These are phyloP conservation scores for Pseudoscleropodium purum DNA, from an alignment of 225 moss, liverwort and hornwort species.

Conservation along the genomic window DNA sequence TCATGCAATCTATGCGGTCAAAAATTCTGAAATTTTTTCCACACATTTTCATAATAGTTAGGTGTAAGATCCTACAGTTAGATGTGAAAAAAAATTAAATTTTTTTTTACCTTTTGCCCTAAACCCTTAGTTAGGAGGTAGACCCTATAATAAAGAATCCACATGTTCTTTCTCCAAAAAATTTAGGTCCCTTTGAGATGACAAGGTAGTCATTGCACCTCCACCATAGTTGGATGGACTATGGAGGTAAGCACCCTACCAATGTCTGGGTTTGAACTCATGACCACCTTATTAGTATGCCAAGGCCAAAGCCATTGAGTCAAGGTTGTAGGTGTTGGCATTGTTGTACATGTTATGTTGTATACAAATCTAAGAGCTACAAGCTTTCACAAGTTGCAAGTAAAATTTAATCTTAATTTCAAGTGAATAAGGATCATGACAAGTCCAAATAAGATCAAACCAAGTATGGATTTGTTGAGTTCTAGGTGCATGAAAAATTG, in stretches of 20 bases:
- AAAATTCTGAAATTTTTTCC: too few relatives aligned
- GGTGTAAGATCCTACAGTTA: too few relatives aligned
- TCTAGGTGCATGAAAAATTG: not conserved
- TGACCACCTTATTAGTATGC: fast-evolving
- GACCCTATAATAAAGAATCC: fast-evolving
- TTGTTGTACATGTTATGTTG: not conserved
- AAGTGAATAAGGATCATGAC: fast-evolving
- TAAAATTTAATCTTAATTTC: not conserved
- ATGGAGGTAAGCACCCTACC: not conserved
- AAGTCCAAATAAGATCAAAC: not conserved
- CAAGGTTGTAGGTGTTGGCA: fast-evolving
- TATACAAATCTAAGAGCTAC: fast-evolving
- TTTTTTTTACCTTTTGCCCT: too few relatives aligned
- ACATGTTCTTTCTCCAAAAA: fast-evolving
- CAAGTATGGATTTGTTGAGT: not conserved
- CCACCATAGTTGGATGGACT: not conserved
- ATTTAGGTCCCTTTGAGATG: not conserved
- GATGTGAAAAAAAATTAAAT: too few relatives aligned
- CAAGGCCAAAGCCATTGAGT: not conserved
- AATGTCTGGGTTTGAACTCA: fast-evolving
- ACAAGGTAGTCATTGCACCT: not conserved
- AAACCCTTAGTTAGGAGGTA: fast-evolving
- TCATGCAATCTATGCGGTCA: too few relatives aligned
- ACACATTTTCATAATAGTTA: too few relatives aligned
- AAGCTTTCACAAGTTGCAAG: fast-evolving